Evolutionary conservation across 305 asterid genomes (phyloP), one percentile per base, ranked within the genome.

Genomic region (Petunia hybrid): DNA sequence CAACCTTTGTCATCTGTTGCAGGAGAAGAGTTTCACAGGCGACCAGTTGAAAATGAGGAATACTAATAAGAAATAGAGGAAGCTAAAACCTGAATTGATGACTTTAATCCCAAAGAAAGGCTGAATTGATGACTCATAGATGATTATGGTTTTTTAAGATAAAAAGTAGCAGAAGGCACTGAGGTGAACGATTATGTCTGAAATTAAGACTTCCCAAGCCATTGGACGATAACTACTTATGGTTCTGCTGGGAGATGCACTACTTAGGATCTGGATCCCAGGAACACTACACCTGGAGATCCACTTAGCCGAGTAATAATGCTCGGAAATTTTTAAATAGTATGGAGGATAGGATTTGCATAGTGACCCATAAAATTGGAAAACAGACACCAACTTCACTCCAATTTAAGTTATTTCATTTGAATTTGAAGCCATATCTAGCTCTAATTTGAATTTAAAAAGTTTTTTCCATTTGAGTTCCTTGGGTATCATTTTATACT

Each of bases 21-120:
- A 71, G 78, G 78, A 73, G 62, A 73, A 35, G 77, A 51, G 78
- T 35, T 35, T 46, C 31, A 46, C 22, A 35, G 4, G 38, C 48
- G 13, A 71, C n/a, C 22, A 12, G 77, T 35, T 70, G 43, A 35
- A 71, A 12, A 31, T 14, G 62, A 51, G 35, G 78, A 73, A 35
- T 36, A 3, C 36, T 1, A 51, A 1, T 0, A 51, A 53, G 45
- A 36, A 73, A 73, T 3, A 2, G 63, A 35, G 12, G 62, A 22
- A 14, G 78, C 57, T 35, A 73, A 73, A 12, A 45, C 31, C 31
- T 45, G 10, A 70, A 70, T 45, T 70, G 77, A 71, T 31, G 36
- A 10, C 31, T 46, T 22, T 22, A 22, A 22, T 22, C 31, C 31
- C 31, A 22, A 22, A 22, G n/a, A 22, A 22, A 22, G 31, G 31